phyloP scores from a whole-genome alignment of 768 basidiomycete genomes.

The Boletus subcaerulescens region DNA sequence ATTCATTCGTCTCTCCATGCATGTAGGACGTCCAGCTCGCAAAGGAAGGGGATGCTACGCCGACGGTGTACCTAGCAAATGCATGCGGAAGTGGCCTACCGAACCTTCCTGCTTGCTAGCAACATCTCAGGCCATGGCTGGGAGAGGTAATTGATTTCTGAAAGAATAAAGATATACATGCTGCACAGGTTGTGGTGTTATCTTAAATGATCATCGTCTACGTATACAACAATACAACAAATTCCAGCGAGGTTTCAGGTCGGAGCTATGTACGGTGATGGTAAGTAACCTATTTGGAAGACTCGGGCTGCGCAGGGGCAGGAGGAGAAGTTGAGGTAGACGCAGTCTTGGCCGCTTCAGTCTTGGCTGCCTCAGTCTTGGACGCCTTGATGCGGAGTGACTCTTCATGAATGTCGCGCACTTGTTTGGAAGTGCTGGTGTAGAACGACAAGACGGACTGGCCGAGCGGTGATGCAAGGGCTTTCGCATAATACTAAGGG shows the following conservation, averaged over 20 bases:
- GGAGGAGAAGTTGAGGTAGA: neutral
- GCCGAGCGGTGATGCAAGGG: conserved; percentile 72
- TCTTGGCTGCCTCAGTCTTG: conserved; percentile 47
- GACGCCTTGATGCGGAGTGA: conserved; percentile 77
- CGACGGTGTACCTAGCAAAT: neutral
- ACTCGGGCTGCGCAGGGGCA: conserved; percentile 5
- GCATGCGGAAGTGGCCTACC: conserved; percentile 2
- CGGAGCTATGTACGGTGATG: neutral
- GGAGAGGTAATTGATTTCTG: neutral
- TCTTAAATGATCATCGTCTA: too few species aligned
- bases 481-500: conserved; percentile 71
- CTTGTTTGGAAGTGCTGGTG: conserved; percentile 84
- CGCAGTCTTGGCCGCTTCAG: neutral
- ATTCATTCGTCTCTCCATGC: neutral
- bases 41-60: neutral
- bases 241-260: neutral
- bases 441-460: conserved; percentile 80
- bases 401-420: conserved; percentile 90
- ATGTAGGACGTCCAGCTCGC: conserved; percentile 7
- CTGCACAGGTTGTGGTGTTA: neutral
- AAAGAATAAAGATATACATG: neutral
- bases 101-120: neutral
- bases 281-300: conserved; percentile 3
- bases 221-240: neutral
- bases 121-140: too few species aligned